These are phyloP conservation scores for Naganishia vaughanmartiniae DNA, from an alignment of 768 basidiomycete genomes.

Conservation along the genomic window DNA sequence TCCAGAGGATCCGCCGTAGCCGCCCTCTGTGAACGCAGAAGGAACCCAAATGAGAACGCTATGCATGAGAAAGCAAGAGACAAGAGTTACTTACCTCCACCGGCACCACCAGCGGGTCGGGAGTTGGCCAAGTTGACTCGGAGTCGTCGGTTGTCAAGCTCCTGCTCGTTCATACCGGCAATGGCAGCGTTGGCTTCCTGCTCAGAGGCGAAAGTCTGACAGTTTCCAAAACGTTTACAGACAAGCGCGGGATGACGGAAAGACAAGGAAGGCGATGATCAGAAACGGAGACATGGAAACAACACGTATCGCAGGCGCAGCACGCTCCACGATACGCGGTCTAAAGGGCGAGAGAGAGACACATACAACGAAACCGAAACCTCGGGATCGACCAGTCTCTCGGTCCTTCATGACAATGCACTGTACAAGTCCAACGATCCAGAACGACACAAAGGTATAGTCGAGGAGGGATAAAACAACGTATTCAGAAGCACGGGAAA, in stretches of 20 bases:
- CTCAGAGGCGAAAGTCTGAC: slow-evolving; percentile 51
- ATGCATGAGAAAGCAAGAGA: slow-evolving; percentile 8
- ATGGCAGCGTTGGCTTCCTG: slow-evolving; percentile 79
- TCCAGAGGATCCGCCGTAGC: slow-evolving; percentile 31
- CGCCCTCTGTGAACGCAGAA: slow-evolving; percentile 19
- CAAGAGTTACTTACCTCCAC: slow-evolving; percentile 28
- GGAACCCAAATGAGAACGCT: slow-evolving; percentile 14
- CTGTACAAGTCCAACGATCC: slow-evolving; percentile 55
- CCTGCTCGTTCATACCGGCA: slow-evolving; percentile 72
- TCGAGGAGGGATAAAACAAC: slow-evolving; percentile 3
- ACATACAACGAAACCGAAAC: slow-evolving; percentile 86
- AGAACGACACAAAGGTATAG: not conserved
- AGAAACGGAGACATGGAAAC: not conserved
- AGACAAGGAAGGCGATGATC: slow-evolving; percentile 53
- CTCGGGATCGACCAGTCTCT: slow-evolving; percentile 93
- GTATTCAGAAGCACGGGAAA: slow-evolving; percentile 21
- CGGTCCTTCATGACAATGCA: slow-evolving; percentile 98
- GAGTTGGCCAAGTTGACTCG: slow-evolving; percentile 67
- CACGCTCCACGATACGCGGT: slow-evolving; percentile 5
- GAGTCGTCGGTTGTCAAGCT: slow-evolving; percentile 87
- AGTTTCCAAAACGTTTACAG: not conserved
- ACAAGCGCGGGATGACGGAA: slow-evolving; percentile 33
- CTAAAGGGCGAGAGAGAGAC: slow-evolving; percentile 24
- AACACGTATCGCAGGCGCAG: not conserved
- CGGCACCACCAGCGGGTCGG: slow-evolving; percentile 41